Evolutionary conservation across 179 eudicot species (phyloP).

Genomic region (Camellia oleifera): DNA sequence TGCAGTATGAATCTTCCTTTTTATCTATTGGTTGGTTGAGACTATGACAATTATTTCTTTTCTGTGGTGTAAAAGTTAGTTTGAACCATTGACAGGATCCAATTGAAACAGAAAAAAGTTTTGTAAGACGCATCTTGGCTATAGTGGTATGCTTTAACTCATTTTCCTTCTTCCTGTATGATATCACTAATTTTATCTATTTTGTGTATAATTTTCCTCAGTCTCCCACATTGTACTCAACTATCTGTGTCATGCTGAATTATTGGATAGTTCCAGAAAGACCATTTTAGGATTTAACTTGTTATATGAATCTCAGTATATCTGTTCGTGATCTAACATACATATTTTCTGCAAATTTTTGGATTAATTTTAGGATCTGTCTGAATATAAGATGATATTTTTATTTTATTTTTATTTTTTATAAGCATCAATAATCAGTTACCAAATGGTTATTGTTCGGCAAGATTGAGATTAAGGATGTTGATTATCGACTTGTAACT

Average conservation of each 20-base stretch:
- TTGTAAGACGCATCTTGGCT: slow-evolving; percentile 76
- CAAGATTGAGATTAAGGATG: slow-evolving; percentile 5
- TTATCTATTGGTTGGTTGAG: slow-evolving; percentile 9
- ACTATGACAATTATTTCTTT: slow-evolving; percentile 1
- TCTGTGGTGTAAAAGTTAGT: background rate
- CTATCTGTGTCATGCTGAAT: slow-evolving; percentile 4
- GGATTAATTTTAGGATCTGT: no score
- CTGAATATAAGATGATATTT: background rate
- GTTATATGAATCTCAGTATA: background rate
- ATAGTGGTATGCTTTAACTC: slow-evolving; percentile 61
- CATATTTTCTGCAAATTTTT: slow-evolving; percentile 3
- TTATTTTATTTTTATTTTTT: background rate
- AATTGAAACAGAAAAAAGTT: slow-evolving; percentile 72
- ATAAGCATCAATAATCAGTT: background rate
- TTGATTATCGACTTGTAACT: background rate
- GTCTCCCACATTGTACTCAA: background rate
- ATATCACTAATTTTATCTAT: slow-evolving; percentile 9
- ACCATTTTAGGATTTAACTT: background rate
- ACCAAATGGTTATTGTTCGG: background rate
- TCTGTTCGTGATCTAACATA: background rate
- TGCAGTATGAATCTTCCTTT: slow-evolving; percentile 16
- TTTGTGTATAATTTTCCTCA: background rate
- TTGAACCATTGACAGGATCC: slow-evolving; percentile 62
- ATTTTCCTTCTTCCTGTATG: slow-evolving; percentile 6
- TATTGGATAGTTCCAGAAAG: background rate